Evolutionary conservation across 495 filamentous ascomycete species (phyloP), one percentile per base, ranked within the genome.

Genomic region (Lepidopterella palustris): DNA sequence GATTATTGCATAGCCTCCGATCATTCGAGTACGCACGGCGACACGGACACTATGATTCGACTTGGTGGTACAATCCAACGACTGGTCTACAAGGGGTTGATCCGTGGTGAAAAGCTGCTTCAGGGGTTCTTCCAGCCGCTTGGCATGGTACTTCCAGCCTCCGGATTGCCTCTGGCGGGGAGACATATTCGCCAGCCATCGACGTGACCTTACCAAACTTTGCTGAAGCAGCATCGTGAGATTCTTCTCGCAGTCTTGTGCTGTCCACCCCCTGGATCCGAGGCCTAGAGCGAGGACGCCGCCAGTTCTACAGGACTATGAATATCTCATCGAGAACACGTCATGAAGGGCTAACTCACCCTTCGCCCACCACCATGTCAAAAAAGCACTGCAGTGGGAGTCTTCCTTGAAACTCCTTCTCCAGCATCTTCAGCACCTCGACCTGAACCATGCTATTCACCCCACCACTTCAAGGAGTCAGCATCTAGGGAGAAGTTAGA

Each of bases 291-390:
- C 56, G 2, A 64, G 18, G 1, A 59, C 52, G 18, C 57, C 61
- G 5, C 61, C 61, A 20, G 61, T 64, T 6, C 61, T 64, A 18
- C n/a, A n/a, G n/a, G n/a, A n/a, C n/a, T n/a, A n/a, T n/a, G n/a
- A n/a, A n/a, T n/a, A n/a, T n/a, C n/a, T n/a, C n/a, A n/a, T n/a
- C n/a, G n/a, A n/a, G n/a, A n/a, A n/a, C n/a, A n/a, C n/a, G n/a
- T n/a, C n/a, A n/a, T n/a, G n/a, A n/a, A n/a, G n/a, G n/a, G n/a
- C n/a, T n/a, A n/a, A 55, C 51, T 51, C 25, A 64, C 61, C 61
- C 57, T 57, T 59, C 47, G 9, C 61, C 61, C 55, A 64, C 49
- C 5, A 64, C 58, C 56, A 64, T 59, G 27, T 64, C 61, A 48
- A 64, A 64, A 28, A 64, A 57, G 9, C 25, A 51, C 26, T 60